Percentiles rank a stretch among this genome's conserved stretches.
Conservation (phyloP, 495 filamentous ascomycete genomes). For the Barbatosphaeria neglecta region DNA sequence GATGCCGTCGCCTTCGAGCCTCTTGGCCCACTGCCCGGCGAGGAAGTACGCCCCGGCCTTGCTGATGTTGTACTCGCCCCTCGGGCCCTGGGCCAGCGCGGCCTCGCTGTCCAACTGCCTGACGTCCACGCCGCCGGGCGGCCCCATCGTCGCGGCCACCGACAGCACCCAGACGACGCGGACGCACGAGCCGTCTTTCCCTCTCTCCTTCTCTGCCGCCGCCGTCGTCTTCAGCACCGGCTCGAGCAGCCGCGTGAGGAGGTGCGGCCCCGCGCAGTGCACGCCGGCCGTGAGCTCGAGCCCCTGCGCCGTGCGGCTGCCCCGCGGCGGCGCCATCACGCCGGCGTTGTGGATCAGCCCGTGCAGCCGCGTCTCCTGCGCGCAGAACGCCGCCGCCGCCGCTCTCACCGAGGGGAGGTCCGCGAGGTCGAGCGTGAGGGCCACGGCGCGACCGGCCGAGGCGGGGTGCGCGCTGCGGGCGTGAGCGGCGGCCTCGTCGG, state of each 20-base stretch:
- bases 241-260: conserved; percentile 28
- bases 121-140: conserved; percentile 12
- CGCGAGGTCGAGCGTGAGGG: conserved; percentile 17
- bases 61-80: conserved; percentile 15
- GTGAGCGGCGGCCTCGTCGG: conserved; percentile 6
- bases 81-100: not conserved
- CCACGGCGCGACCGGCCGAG: conserved; percentile 12
- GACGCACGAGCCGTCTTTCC: conserved; percentile 21
- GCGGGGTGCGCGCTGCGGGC: conserved; percentile 3
- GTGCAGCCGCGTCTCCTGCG: conserved; percentile 14
- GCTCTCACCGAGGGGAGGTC: conserved; percentile 20
- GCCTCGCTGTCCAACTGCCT: conserved; percentile 18
- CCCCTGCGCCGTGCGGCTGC: conserved; percentile 17
- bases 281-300: conserved; percentile 29
- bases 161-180: conserved; percentile 31
- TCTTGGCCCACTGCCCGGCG: conserved; percentile 13
- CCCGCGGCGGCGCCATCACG: conserved; percentile 8
- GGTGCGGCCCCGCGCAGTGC: conserved; percentile 25
- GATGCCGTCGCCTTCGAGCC: conserved; percentile 10
- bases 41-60: conserved; percentile 26
- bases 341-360: conserved; percentile 28
- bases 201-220: not conserved
- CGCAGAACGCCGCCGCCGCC: conserved; percentile 15
- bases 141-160: conserved; percentile 5
- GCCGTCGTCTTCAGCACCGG: conserved; percentile 20